Conservation (phyloP, 2,329 filamentous ascomycete genomes). For the Tetracladium maxilliforme region DNA sequence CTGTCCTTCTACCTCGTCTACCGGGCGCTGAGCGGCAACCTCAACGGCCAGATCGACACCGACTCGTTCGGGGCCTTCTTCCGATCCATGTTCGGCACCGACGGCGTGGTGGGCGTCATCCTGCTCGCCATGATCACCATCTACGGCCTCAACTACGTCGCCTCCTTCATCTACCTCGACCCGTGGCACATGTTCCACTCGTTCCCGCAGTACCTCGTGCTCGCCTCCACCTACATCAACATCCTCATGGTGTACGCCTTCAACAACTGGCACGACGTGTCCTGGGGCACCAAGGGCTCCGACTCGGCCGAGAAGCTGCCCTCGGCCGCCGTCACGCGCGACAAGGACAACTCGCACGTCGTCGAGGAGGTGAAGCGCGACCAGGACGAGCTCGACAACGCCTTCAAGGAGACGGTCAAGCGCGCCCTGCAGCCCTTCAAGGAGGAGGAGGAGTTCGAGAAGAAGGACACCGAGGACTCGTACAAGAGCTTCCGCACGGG, state of each 20-base stretch:
- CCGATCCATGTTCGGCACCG: too few relatives aligned
- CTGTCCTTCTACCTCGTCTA: conserved; percentile 80
- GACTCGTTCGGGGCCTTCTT: conserved; percentile 74
- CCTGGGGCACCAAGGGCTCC: conserved; percentile 98
- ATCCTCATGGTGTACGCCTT: conserved; percentile 98
- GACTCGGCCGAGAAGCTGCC: conserved; percentile 91
- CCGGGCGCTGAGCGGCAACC: conserved; percentile 53
- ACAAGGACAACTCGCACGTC: conserved; percentile 75
- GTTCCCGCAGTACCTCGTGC: conserved; percentile 80
- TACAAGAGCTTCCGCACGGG: conserved; percentile 99
- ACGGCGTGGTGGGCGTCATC: conserved; percentile 80
- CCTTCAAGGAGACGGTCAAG: conserved; percentile 93
- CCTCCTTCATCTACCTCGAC: conserved; percentile 94
- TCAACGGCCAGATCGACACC: conserved; percentile 47
- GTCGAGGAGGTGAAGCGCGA: conserved; percentile 95
- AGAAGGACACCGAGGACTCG: conserved; percentile 86
- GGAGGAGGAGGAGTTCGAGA: conserved; percentile 59
- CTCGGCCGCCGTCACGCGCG: conserved; percentile 76
- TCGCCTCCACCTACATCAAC: conserved; percentile 98
- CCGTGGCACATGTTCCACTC: conserved; percentile 99
- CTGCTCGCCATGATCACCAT: conserved; percentile 86
- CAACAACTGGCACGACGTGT: conserved; percentile 99
- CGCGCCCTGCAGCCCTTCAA: conserved; percentile 78
- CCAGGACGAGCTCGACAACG: conserved; percentile 94
- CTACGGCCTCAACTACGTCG: conserved; percentile 92